Conservation (phyloP, 202 grass and related monocot species). For the Carex arenaria region DNA sequence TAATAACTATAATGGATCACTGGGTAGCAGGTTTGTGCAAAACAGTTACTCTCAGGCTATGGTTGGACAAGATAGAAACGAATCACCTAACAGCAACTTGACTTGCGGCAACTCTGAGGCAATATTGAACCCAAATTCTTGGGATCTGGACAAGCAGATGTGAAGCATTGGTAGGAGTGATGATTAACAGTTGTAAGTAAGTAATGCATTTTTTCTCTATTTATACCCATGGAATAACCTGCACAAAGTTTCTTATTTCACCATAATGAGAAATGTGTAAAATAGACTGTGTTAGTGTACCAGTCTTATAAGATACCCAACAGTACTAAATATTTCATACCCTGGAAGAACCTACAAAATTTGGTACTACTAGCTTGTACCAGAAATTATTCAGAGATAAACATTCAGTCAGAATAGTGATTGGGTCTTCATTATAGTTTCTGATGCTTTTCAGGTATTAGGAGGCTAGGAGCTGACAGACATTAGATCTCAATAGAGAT, state of each 20-base stretch:
- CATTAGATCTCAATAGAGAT: background rate
- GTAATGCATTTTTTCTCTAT: background rate
- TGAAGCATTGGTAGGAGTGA: background rate
- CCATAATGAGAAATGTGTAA: background rate
- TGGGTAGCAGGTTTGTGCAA: background rate
- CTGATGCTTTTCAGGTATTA: background rate
- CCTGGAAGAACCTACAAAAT: background rate
- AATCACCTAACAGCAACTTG: constrained; percentile 14
- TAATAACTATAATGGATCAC: constrained; percentile 1
- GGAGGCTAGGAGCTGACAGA: background rate
- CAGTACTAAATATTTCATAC: background rate
- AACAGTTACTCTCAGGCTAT: background rate
- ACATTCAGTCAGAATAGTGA: background rate
- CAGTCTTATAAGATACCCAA: background rate
- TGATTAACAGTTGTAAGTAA: constrained; percentile 2
- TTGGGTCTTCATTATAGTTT: background rate
- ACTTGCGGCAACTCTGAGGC: background rate
- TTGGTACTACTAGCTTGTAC: background rate
- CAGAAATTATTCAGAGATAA: background rate
- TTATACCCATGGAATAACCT: background rate
- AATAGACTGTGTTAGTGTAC: background rate
- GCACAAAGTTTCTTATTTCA: background rate
- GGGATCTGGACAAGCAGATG: constrained; percentile 3
- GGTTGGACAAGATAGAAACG: background rate
- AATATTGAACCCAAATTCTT: constrained; percentile 6